Conservation (phyloP, 169 alveolate genomes). For the Eimeria maxima region DNA sequence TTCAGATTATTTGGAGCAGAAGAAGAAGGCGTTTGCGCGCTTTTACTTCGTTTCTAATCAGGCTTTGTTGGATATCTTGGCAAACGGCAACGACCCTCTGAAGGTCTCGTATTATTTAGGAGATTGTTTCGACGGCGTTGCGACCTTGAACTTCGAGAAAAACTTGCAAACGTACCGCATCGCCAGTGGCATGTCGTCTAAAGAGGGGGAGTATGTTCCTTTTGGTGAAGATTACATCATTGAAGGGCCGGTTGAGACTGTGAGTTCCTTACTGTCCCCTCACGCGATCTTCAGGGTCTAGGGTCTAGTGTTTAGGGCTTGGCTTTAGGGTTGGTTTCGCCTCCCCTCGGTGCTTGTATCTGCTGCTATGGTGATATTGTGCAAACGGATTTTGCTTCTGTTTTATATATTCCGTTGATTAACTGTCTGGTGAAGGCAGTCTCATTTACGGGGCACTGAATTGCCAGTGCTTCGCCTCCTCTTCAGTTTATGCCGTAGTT, state of each 20-base stretch:
- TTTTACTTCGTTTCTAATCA: constrained; percentile 98
- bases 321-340: background rate
- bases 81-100: constrained; percentile 97
- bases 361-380: too few species aligned
- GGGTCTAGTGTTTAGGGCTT: background rate
- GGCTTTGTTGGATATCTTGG: constrained; percentile 96
- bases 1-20: constrained; percentile 95
- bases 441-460: background rate
- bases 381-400: too few species aligned
- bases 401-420: too few species aligned
- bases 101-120: constrained; percentile 95
- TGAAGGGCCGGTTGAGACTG: constrained; percentile 95
- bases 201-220: constrained; percentile 94
- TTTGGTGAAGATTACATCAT: constrained; percentile 91
- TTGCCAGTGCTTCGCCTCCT: background rate
- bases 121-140: constrained; percentile 96
- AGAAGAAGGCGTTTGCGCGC: constrained; percentile 98
- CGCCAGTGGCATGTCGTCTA: constrained; percentile 92
- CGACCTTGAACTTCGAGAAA: constrained; percentile 91
- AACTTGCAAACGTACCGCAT: constrained; percentile 85
- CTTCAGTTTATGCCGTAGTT: background rate
- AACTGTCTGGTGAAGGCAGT: too few species aligned
- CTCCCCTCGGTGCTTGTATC: too few species aligned
- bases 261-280: background rate
- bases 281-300: too few species aligned